Base-by-base conservation (phyloP, 2,329 filamentous ascomycete genomes). In the Calonectria montana region DNA sequence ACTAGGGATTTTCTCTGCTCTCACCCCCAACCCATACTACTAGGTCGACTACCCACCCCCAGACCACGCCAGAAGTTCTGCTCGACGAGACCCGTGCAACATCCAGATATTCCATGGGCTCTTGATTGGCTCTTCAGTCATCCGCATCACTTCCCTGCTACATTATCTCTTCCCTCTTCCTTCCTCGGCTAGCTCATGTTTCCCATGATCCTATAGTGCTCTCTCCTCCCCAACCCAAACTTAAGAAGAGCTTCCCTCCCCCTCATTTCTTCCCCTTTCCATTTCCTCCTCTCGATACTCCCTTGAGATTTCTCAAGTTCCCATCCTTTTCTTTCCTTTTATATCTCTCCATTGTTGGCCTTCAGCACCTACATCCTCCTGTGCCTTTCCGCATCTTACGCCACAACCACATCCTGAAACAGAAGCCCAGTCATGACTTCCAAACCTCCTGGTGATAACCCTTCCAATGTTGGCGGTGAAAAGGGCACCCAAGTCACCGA, bases 391-490 rank as follows among this genome's bases (percentile, higher is more conserved):
- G 10, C 15, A 45, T 50, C 21, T 43, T 53, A 37, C 37, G n/a
- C 21, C 39, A 71, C 63, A 70, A 15, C 65, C 55, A 53, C 48
- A 43, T 43, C 61, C 59, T 61, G 68, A 45, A 45, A 31, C 27
- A 62, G 8, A 59, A 72, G 65, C 71, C 72, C 73, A 39, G 72
- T 16, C 43, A 79, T 79, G 77, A 71, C 71, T 41, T 75, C 76
- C 25, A 73, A 69, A 35, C 67, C 69, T 57, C 67, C 69, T 27
- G 71, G 62, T n/a, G 69, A 75, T 18, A 77, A 71, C 65, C 77
- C 77, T 68, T 69, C 66, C 27, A 77, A 79, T 27, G 59, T 71
- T 63, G 72, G 75, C 47, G 73, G 73, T 43, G 77, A 78, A 64
- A 78, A 78, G 67, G 77, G 74, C 27, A 55, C 64, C 23, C 71